Conservation (phyloP, 805 yeast species). For the Dipodascopsis uninucleata region DNA sequence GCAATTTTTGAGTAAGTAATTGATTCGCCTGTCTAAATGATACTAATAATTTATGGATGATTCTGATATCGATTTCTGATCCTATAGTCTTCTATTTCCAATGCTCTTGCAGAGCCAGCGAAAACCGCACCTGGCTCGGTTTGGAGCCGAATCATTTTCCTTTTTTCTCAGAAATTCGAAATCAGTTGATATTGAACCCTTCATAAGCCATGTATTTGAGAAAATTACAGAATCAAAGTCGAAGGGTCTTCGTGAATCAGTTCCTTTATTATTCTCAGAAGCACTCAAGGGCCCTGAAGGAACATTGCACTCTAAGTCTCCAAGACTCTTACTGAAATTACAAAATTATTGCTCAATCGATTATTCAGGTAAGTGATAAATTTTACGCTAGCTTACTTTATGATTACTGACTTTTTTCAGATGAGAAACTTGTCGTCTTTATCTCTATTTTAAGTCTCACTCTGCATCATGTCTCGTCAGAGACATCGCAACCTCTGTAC, state of each 20-base stretch:
- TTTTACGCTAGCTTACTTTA: not conserved
- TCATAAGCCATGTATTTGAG: conserved; percentile 44
- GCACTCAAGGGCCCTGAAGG: conserved; percentile 69
- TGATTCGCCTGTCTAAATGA: conserved; percentile 43
- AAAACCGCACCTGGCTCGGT: conserved; percentile 67
- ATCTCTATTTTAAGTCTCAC: conserved; percentile 30
- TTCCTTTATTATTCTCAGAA: conserved; percentile 63
- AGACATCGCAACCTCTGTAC: conserved; percentile 33
- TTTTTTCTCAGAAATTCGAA: conserved; percentile 71
- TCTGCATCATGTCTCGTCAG: conserved; percentile 36
- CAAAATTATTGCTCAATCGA: conserved; percentile 19
- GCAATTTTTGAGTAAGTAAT: conserved; percentile 65
- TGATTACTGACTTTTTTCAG: conserved; percentile 2
- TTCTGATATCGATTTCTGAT: too few species aligned
- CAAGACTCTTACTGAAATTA: conserved; percentile 20
- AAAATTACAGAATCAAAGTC: conserved; percentile 38
- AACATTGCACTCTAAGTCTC: conserved; percentile 70
- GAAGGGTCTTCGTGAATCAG: conserved; percentile 52
- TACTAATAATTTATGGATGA: not conserved
- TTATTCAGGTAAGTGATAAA: conserved; percentile 1
- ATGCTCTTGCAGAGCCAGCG: conserved; percentile 47
- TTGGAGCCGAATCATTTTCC: conserved; percentile 87
- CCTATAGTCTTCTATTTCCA: conserved; percentile 21
- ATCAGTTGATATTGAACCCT: conserved; percentile 43
- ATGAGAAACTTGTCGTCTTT: conserved; percentile 12